Evolutionary conservation across 2,329 filamentous ascomycete species (phyloP).

Genomic region (Talaromyces verruculosus): DNA sequence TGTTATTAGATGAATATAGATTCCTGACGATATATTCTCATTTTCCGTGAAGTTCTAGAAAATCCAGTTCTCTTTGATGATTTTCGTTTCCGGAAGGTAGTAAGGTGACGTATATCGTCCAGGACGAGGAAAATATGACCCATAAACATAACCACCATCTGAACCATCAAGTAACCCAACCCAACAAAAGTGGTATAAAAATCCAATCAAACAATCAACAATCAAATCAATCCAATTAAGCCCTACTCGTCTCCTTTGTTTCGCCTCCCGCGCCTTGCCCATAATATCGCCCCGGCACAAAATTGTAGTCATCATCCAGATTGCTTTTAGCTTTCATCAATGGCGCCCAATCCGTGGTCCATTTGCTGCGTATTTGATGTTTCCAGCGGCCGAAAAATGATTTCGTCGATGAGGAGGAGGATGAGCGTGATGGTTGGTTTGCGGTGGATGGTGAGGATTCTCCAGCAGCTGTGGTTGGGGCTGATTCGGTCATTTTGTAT

Average conservation of each 20-base stretch:
- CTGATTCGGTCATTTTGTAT: background rate
- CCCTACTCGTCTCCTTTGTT: background rate
- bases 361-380: conserved; percentile 12
- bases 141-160: background rate
- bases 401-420: background rate
- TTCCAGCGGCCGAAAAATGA: conserved; percentile 19
- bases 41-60: background rate
- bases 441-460: background rate
- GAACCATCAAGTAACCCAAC: background rate
- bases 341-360: conserved; percentile 23
- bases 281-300: conserved; percentile 21
- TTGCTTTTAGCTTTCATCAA: conserved; percentile 26
- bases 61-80: background rate
- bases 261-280: conserved; percentile 8
- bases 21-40: background rate
- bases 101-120: background rate
- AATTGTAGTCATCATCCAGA: conserved; percentile 25
- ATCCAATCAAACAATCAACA: background rate
- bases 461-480: background rate
- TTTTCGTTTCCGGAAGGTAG: background rate
- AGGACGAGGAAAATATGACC: background rate
- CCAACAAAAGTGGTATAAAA: conserved; percentile 4
- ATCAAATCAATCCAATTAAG: background rate
- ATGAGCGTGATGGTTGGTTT: conserved; percentile 2
- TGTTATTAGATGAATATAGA: conserved; percentile 2